Conservation (phyloP, 306 rosid species). For the Dryas alaskensis region DNA sequence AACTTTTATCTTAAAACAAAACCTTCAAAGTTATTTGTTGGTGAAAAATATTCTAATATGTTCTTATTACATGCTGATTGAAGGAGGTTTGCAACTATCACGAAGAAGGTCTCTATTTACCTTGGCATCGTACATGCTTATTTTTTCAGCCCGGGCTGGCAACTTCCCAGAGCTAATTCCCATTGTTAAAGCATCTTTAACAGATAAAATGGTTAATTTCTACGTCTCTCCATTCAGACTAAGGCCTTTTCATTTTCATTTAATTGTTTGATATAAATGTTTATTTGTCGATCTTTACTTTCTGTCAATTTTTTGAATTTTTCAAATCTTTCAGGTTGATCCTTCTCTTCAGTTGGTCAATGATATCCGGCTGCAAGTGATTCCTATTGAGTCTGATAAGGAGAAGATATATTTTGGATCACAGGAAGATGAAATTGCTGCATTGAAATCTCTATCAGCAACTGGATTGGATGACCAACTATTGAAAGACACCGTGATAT, state of each 20-base stretch:
- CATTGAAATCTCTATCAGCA: slow-evolving; percentile 52
- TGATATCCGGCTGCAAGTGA: slow-evolving; percentile 64
- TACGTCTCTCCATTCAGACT: slow-evolving; percentile 16
- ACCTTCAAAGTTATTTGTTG: background rate
- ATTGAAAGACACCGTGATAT: slow-evolving; percentile 67
- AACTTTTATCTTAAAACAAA: background rate
- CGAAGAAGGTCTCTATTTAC: slow-evolving; percentile 84
- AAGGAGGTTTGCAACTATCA: slow-evolving; percentile 78
- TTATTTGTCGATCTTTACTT: background rate
- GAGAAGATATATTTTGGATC: slow-evolving; percentile 52
- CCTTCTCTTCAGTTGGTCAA: slow-evolving; percentile 76
- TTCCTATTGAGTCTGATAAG: slow-evolving; percentile 37
- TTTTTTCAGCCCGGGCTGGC: slow-evolving; percentile 72
- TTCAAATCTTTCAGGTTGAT: slow-evolving; percentile 61
- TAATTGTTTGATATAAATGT: slow-evolving; percentile 6
- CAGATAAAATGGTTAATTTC: slow-evolving; percentile 47
- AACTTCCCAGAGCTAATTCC: slow-evolving; percentile 66
- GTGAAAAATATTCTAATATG: slow-evolving; percentile 28
- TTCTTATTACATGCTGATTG: slow-evolving; percentile 31
- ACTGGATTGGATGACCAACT: slow-evolving; percentile 50
- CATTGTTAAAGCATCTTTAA: slow-evolving; percentile 53
- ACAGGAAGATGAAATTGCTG: slow-evolving; percentile 61
- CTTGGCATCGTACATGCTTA: slow-evolving; percentile 79
- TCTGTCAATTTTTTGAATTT: slow-evolving; percentile 18
- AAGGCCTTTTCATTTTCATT: slow-evolving; percentile 19